These are phyloP conservation scores for Lactarius indigo DNA, from an alignment of 768 basidiomycete genomes.

Conservation along the genomic window DNA sequence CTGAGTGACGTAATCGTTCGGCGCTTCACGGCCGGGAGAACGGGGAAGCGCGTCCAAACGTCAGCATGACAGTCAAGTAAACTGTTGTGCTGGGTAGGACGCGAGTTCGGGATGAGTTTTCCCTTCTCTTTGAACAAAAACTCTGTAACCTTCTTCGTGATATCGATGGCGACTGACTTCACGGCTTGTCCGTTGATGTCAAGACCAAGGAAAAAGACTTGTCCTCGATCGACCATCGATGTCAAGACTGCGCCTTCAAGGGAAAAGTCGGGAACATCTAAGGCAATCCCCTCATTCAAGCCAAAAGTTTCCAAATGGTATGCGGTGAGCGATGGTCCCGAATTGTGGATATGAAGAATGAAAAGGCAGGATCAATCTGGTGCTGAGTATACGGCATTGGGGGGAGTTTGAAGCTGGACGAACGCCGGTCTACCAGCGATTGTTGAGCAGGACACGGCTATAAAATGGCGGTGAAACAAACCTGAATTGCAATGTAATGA, in stretches of 20 bases:
- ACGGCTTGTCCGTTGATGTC: slow-evolving; percentile 34
- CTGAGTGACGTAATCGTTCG: slow-evolving; percentile 18
- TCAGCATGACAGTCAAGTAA: slow-evolving; percentile 14
- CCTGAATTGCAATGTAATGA: slow-evolving; percentile 53
- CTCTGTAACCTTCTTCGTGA: slow-evolving; percentile 53
- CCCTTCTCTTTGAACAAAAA: slow-evolving; percentile 51
- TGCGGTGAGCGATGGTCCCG: slow-evolving; percentile 31
- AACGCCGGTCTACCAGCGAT: slow-evolving; percentile 41
- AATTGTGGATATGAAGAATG: slow-evolving; percentile 28
- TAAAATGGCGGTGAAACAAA: slow-evolving; percentile 30
- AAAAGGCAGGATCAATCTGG: slow-evolving; percentile 56
- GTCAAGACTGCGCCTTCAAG: slow-evolving; percentile 36
- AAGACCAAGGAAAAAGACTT: slow-evolving; percentile 43
- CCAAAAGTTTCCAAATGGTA: slow-evolving; percentile 61
- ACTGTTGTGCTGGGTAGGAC: slow-evolving; percentile 39
- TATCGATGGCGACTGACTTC: slow-evolving; percentile 46
- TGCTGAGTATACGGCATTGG: slow-evolving; percentile 37
- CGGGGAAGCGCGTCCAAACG: slow-evolving; percentile 16
- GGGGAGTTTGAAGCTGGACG: slow-evolving; percentile 38
- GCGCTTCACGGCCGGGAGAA: slow-evolving; percentile 16
- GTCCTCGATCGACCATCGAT: slow-evolving; percentile 42
- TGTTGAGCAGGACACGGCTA: background rate
- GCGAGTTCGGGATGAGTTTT: slow-evolving; percentile 19
- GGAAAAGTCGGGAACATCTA: slow-evolving; percentile 33
- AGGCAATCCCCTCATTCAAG: slow-evolving; percentile 41